A percentile compares a stretch with the other conserved stretches of the same genome.
Conservation (phyloP, 1,284 basidiomycete genomes). For the Puccinia hordei region DNA sequence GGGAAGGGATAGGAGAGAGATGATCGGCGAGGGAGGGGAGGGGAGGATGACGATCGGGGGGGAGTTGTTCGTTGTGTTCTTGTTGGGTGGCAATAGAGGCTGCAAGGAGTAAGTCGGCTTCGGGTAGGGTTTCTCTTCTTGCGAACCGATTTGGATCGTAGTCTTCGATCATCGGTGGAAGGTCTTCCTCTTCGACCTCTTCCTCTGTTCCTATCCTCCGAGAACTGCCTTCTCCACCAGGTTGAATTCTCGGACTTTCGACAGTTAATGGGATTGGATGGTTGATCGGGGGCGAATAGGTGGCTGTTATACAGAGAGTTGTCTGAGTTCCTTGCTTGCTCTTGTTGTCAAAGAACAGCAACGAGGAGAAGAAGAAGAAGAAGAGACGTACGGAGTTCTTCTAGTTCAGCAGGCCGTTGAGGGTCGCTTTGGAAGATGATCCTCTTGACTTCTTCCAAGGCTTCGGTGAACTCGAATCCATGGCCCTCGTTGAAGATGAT, state of each 20-base stretch:
- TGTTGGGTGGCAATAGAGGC: constrained; percentile 13
- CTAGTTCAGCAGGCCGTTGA: constrained; percentile 20
- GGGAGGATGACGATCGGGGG: background rate
- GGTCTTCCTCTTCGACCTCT: background rate
- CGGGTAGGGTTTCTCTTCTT: constrained; percentile 19
- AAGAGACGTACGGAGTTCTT: constrained; percentile 31
- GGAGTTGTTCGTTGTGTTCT: constrained; percentile 7
- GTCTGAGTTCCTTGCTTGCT: no score
- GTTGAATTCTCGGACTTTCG: background rate
- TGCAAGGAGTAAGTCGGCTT: constrained; percentile 21
- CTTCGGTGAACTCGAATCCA: constrained; percentile 44
- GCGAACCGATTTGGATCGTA: background rate
- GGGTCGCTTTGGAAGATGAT: constrained; percentile 24
- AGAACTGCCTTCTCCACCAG: background rate
- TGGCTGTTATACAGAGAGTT: no score
- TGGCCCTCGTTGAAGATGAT: constrained; percentile 38
- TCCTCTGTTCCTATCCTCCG: background rate
- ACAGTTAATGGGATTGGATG: background rate
- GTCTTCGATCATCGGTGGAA: background rate
- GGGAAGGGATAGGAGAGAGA: background rate
- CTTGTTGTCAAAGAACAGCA: no score
- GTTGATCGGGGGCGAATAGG: constrained; percentile 17
- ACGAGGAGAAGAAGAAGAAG: no score
- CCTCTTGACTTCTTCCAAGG: constrained; percentile 42
- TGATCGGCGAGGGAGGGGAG: no score